Percentiles rank a stretch among this genome's conserved stretches.
These are phyloP conservation scores for Coemansia sp. DNA, from an alignment of 192 early-diverging fungal species.

Conservation along the genomic window DNA sequence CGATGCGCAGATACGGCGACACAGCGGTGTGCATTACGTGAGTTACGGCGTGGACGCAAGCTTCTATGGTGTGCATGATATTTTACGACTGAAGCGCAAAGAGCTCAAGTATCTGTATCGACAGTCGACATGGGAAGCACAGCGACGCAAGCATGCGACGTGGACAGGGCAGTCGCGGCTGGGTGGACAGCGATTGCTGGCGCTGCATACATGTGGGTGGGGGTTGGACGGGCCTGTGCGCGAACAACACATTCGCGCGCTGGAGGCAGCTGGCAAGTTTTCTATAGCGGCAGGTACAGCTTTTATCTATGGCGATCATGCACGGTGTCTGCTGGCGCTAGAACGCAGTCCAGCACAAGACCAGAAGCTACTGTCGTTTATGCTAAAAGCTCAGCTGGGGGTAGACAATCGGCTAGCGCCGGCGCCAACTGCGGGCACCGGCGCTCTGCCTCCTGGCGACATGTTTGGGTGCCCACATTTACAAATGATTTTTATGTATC, in stretches of 20 bases:
- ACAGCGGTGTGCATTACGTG: slow-evolving; percentile 55
- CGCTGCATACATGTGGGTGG: slow-evolving; percentile 60
- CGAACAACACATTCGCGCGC: slow-evolving; percentile 45
- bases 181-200: slow-evolving; percentile 49
- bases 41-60: slow-evolving; percentile 55
- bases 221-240: slow-evolving; percentile 49
- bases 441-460: slow-evolving; percentile 16
- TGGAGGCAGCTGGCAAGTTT: slow-evolving; percentile 68
- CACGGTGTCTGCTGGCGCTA: slow-evolving; percentile 69
- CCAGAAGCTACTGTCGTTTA: slow-evolving; percentile 80
- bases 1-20: slow-evolving; percentile 51
- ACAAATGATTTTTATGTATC: slow-evolving; percentile 83
- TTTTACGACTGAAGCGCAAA: slow-evolving; percentile 48
- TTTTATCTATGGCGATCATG: slow-evolving; percentile 78
- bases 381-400: slow-evolving; percentile 44
- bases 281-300: slow-evolving; percentile 88
- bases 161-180: slow-evolving; percentile 18
- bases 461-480: slow-evolving; percentile 68
- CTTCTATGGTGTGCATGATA: slow-evolving; percentile 32
- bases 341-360: slow-evolving; percentile 33
- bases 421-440: slow-evolving; percentile 12
- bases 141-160: slow-evolving; percentile 3
- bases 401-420: slow-evolving; percentile 61
- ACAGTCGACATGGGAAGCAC: slow-evolving; percentile 37
- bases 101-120: slow-evolving; percentile 55